Evolutionary conservation across 495 filamentous ascomycete species (phyloP).

Genomic region (Penicillium maclennaniae): DNA sequence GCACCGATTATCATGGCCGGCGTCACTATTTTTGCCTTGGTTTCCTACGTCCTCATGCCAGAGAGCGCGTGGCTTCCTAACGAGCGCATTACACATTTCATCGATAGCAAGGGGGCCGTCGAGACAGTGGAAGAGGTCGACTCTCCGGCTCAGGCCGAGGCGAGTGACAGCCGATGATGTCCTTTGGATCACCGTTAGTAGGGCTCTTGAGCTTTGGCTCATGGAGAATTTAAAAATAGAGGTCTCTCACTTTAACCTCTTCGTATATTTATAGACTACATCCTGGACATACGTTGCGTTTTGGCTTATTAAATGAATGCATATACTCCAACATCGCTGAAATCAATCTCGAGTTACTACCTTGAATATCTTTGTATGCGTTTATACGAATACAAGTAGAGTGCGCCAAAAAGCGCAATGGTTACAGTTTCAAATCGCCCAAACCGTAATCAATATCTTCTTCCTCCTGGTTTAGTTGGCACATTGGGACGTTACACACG

Average conservation of each 20-base stretch:
- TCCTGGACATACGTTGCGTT: not conserved
- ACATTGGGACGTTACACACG: too few species aligned
- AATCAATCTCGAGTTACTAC: not conserved
- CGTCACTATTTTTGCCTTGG: conserved; percentile 46
- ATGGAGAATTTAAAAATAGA: not conserved
- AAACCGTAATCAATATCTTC: too few species aligned
- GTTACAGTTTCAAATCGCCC: too few species aligned
- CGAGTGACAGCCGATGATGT: conserved; percentile 13
- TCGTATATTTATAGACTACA: not conserved
- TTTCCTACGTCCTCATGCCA: conserved; percentile 47
- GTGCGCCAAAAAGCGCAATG: too few species aligned
- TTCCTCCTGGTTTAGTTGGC: too few species aligned
- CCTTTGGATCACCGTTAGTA: not conserved
- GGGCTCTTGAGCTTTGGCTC: not conserved
- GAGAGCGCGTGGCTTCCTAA: conserved; percentile 44
- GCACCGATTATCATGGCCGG: conserved; percentile 48
- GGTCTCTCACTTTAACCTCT: not conserved
- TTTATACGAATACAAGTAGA: too few species aligned
- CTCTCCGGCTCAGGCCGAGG: conserved; percentile 3
- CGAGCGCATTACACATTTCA: conserved; percentile 42
- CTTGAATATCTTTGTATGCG: too few species aligned
- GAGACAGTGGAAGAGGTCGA: conserved; percentile 26
- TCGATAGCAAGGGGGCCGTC: conserved; percentile 41
- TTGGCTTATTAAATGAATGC: not conserved
- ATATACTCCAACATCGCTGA: not conserved